These are phyloP conservation scores for Pyricularia pennisetigena DNA, from an alignment of 2,329 filamentous ascomycete genomes.

Conservation along the genomic window DNA sequence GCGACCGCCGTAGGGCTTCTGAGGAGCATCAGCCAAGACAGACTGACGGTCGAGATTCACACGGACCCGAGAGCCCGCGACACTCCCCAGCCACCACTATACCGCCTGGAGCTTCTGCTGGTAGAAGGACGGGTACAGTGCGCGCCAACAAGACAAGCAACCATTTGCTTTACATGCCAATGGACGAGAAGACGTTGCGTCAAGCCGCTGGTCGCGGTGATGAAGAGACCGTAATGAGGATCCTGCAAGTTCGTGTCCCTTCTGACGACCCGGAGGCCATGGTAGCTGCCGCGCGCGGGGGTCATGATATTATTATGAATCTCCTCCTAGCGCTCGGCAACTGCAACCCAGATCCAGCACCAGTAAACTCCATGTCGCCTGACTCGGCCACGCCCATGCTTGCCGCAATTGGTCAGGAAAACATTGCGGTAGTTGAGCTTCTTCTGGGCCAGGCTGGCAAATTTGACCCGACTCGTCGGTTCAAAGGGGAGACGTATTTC, in stretches of 20 bases:
- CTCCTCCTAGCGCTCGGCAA: constrained; percentile 61
- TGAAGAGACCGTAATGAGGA: constrained; percentile 49
- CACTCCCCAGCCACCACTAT: constrained; percentile 38
- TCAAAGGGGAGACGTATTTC: constrained; percentile 71
- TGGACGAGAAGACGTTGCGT: constrained; percentile 51
- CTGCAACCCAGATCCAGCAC: constrained; percentile 57
- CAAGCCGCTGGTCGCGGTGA: constrained; percentile 52
- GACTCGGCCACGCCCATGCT: constrained; percentile 89
- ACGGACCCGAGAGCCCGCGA: constrained; percentile 48
- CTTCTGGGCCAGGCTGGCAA: constrained; percentile 58
- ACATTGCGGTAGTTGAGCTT: constrained; percentile 74
- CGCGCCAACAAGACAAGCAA: constrained; percentile 56
- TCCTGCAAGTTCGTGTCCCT: constrained; percentile 49
- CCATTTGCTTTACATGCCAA: constrained; percentile 51
- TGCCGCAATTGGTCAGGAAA: constrained; percentile 82
- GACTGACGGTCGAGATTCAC: constrained; percentile 38
- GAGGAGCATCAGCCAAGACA: constrained; percentile 46
- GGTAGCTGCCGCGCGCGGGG: constrained; percentile 84
- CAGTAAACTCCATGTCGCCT: constrained; percentile 45
- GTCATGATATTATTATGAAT: constrained; percentile 80
- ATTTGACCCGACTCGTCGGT: constrained; percentile 75
- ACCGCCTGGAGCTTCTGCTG: constrained; percentile 23
- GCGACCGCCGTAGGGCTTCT: constrained; percentile 43
- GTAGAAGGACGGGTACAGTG: constrained; percentile 43
- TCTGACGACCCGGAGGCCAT: constrained; percentile 74